Evolutionary conservation across 371 early-diverging fungal species (phyloP), one percentile per base, ranked within the genome.

Genomic region (Basidiobolus heterosporus): DNA sequence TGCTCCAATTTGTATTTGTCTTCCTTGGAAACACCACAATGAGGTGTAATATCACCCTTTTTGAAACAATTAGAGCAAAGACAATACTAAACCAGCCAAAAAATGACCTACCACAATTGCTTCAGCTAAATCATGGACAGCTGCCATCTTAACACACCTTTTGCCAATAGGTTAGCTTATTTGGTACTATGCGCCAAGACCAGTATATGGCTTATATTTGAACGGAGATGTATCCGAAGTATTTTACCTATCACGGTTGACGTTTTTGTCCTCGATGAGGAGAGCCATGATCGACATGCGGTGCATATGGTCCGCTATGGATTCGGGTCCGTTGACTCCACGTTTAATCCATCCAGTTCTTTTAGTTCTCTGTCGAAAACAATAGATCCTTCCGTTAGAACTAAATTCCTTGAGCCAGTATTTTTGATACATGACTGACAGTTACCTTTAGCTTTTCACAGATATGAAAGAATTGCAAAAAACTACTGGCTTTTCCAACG

Each of bases 241-340:
- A 41, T 8, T n/a, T n/a, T 61, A 66, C 74, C 63, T 72, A 48
- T 74, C 58, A 8, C 69, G 61, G 42, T 74, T 61, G 2, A 76
- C 56, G 17, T 62, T 49, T 15, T 69, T 61, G 61, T 90, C 88
- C 47, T 82, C 70, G 43, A 88, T 60, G 11, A 86, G 62, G 71
- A 89, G 70, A 1, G 88, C 75, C 80, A 84, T 80, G 15, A 89
- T 61, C 13, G 79, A 71, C 90, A 92, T 88, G 6, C 91, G 73
- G 70, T 91, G 78, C 93, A 92, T 92, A 54, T 93, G 94, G 60
- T 92, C 94, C 3, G 80, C 69, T 43, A 93, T 88, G 3, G 88
- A 86, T 59, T 93, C 94, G 36, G 84, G 72, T 13, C 64, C 59
- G 20, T 66, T 54, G 39, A 91, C 63, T 0, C 68, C 70, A 54